Conservation (phyloP, 2,329 filamentous ascomycete species). For the Arthroderma sp. region DNA sequence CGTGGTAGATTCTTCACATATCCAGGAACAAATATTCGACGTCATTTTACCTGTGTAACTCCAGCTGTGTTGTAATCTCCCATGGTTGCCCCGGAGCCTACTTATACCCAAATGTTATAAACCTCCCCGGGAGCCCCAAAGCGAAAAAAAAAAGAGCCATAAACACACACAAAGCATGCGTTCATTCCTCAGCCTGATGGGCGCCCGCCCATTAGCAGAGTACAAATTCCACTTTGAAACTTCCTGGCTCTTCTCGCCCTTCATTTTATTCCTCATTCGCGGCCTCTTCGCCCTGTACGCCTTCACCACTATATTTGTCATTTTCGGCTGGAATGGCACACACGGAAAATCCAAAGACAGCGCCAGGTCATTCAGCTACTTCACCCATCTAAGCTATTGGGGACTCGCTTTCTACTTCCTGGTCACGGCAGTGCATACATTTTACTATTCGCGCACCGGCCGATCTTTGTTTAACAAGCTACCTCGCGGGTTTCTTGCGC, state of each 20-base stretch:
- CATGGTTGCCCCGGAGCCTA: no score
- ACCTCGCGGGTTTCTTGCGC: conserved; percentile 48
- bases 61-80: no score
- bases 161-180: neutral
- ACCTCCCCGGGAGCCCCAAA: neutral
- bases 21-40: no score
- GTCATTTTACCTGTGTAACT: no score
- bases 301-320: conserved; percentile 56
- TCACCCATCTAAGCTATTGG: conserved; percentile 74
- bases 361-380: conserved; percentile 58
- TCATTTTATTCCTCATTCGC: conserved; percentile 33
- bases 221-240: conserved; percentile 56
- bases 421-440: conserved; percentile 54
- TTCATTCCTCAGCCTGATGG: conserved; percentile 18
- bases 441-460: conserved; percentile 47
- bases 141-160: neutral
- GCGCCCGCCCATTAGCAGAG: conserved; percentile 30
- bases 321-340: conserved; percentile 52
- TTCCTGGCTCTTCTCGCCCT: conserved; percentile 63
- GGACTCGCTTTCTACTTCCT: conserved; percentile 68
- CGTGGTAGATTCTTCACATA: no score
- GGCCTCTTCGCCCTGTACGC: conserved; percentile 45
- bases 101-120: no score
- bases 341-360: conserved; percentile 37
- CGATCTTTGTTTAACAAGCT: conserved; percentile 42